A percentile compares a stretch with the other conserved stretches of the same genome.
Conservation (phyloP, 306 rosid genomes). For the Pyrus bretschneideri region DNA sequence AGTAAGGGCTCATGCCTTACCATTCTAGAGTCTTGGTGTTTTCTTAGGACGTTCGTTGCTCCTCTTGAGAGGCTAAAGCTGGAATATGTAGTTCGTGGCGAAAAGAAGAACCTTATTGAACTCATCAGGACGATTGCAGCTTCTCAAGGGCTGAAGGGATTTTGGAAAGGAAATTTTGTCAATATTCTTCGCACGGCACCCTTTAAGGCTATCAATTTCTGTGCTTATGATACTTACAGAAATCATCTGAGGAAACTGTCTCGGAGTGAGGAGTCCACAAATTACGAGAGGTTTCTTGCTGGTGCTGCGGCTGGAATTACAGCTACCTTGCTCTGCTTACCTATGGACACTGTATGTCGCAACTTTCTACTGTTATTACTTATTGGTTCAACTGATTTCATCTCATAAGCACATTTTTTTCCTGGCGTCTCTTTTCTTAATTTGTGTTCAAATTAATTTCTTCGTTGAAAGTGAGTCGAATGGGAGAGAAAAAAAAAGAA, state of each 20-base stretch:
- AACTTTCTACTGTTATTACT: not conserved
- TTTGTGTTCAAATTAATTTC: not conserved
- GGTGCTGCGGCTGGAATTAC: constrained; percentile 97
- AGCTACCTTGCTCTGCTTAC: constrained; percentile 79
- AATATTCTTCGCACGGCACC: constrained; percentile 95
- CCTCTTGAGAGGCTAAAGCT: constrained; percentile 96
- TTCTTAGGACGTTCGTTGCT: constrained; percentile 72
- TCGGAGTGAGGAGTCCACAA: constrained; percentile 64
- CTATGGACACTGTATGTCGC: constrained; percentile 89
- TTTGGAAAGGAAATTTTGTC: constrained; percentile 95
- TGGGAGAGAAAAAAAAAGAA: too few relatives aligned
- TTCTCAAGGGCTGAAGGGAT: constrained; percentile 85
- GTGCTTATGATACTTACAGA: constrained; percentile 83
- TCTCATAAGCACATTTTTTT: not conserved
- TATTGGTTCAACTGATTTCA: not conserved
- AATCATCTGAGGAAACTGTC: constrained; percentile 57
- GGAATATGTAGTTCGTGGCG: constrained; percentile 87
- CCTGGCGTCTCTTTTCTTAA: not conserved
- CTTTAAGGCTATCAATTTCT: constrained; percentile 86
- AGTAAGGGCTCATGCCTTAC: not conserved
- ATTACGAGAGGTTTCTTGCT: constrained; percentile 89
- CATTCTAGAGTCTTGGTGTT: not conserved
- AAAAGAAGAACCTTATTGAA: constrained; percentile 66
- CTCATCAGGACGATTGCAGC: constrained; percentile 61
- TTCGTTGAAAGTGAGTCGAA: too few relatives aligned